Evolutionary conservation across 1,139 yeast species (phyloP).

Genomic region (Yamadazyma triangularis): DNA sequence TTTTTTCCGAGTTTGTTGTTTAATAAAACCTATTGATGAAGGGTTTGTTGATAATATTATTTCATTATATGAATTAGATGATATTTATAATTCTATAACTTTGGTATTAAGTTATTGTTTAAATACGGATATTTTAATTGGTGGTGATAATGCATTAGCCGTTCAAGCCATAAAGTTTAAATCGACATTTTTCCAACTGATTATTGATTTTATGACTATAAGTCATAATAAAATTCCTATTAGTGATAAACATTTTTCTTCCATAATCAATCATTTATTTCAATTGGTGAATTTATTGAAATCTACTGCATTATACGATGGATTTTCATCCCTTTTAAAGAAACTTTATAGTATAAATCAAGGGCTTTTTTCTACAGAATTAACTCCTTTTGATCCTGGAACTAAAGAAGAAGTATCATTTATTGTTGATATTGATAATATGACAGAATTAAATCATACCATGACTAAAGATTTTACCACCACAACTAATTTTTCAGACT

Average conservation of each 20-base stretch:
- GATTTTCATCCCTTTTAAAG: slow-evolving; percentile 21
- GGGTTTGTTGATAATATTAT: slow-evolving; percentile 19
- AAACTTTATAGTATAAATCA: slow-evolving; percentile 30
- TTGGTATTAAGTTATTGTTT: slow-evolving; percentile 26
- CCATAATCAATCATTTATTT: slow-evolving; percentile 24
- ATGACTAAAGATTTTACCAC: slow-evolving; percentile 13
- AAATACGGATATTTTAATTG: slow-evolving; percentile 28
- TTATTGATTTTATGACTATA: slow-evolving; percentile 24
- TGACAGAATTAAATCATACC: slow-evolving; percentile 8
- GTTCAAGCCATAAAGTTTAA: slow-evolving; percentile 35
- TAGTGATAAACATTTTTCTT: slow-evolving; percentile 28
- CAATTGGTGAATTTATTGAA: slow-evolving; percentile 31
- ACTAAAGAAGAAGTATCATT: slow-evolving; percentile 31
- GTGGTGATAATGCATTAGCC: slow-evolving; percentile 26
- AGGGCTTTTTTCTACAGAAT: slow-evolving; percentile 21
- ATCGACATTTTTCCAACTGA: slow-evolving; percentile 22
- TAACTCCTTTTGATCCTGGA: slow-evolving; percentile 20
- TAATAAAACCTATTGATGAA: slow-evolving; percentile 21
- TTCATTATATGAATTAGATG: slow-evolving; percentile 21
- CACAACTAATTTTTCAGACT: slow-evolving; percentile 17
- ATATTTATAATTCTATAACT: slow-evolving; percentile 25
- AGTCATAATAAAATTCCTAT: slow-evolving; percentile 30
- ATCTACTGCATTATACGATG: slow-evolving; percentile 24
- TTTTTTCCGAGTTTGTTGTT: slow-evolving; percentile 28
- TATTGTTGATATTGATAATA: slow-evolving; percentile 29